Percentiles rank a stretch among this genome's conserved stretches.
phyloP scores from a whole-genome alignment of 768 basidiomycete genomes.

The Lactifluus subvellereus region DNA sequence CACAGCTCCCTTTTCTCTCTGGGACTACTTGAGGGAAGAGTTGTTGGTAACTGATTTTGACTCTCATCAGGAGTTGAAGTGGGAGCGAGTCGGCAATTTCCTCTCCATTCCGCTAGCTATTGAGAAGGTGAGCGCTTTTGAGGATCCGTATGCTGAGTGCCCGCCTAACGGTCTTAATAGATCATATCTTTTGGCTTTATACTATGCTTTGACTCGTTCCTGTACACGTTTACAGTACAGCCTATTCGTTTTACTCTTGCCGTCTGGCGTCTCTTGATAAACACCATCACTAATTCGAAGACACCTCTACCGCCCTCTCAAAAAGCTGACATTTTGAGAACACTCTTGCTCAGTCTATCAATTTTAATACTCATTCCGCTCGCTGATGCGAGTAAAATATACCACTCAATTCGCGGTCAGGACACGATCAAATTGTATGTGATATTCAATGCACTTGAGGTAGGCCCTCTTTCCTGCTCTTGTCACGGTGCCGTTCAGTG shows the following conservation, averaged over 20 bases:
- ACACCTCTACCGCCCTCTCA: slow-evolving; percentile 73
- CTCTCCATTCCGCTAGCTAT: slow-evolving; percentile 86
- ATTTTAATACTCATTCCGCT: slow-evolving; percentile 70
- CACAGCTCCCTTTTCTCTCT: slow-evolving; percentile 66
- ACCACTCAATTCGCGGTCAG: slow-evolving; percentile 95
- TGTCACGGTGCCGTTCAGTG: not conserved
- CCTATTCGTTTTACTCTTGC: slow-evolving; percentile 82
- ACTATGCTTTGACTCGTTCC: slow-evolving; percentile 92
- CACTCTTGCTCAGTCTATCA: slow-evolving; percentile 67
- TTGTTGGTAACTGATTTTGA: slow-evolving; percentile 90
- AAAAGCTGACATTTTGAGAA: slow-evolving; percentile 88
- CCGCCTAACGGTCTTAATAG: slow-evolving; percentile 35
- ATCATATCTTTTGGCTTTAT: slow-evolving; percentile 89
- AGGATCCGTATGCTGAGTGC: not conserved
- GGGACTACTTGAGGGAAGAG: slow-evolving; percentile 90
- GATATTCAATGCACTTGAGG: slow-evolving; percentile 97
- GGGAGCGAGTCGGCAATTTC: slow-evolving; percentile 97
- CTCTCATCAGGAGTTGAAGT: slow-evolving; percentile 88
- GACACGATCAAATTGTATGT: slow-evolving; percentile 99
- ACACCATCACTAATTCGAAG: slow-evolving; percentile 42
- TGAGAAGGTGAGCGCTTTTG: slow-evolving; percentile 66
- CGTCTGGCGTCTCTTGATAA: slow-evolving; percentile 46
- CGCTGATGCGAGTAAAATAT: slow-evolving; percentile 96
- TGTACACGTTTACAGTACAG: slow-evolving; percentile 96
- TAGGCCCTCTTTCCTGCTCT: slow-evolving; percentile 35